A percentile compares a stretch with the other conserved stretches of the same genome.
Evolutionary conservation across 768 basidiomycete genomes (phyloP).

Genomic region (Lactifluus piperatus): DNA sequence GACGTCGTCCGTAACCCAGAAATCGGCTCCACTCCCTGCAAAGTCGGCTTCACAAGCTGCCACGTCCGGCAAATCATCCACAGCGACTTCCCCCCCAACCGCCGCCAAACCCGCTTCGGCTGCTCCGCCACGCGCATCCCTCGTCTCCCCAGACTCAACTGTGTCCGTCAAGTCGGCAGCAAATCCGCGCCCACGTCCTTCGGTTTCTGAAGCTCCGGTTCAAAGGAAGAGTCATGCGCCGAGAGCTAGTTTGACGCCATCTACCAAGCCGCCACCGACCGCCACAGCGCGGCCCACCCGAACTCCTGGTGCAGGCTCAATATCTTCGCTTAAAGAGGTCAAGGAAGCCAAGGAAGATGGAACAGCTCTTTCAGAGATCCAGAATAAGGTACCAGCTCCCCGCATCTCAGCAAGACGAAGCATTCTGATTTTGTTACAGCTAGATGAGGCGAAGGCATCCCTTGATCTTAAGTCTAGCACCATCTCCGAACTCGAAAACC

Average conservation of each 20-base stretch:
- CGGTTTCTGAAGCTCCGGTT: constrained; percentile 57
- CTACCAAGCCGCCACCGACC: constrained; percentile 31
- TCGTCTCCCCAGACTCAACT: constrained; percentile 46
- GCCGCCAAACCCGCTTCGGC: constrained; percentile 32
- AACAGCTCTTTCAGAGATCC: constrained; percentile 48
- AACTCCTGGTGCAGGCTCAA: constrained; percentile 45
- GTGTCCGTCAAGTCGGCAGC: constrained; percentile 25
- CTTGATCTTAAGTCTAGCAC: constrained; percentile 44
- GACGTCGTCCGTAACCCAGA: constrained; percentile 34
- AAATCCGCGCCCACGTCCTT: constrained; percentile 50
- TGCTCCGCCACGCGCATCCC: constrained; percentile 36
- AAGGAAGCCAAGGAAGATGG: constrained; percentile 57
- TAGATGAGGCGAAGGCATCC: constrained; percentile 48
- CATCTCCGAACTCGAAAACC: constrained; percentile 44
- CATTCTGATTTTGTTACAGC: constrained; percentile 31
- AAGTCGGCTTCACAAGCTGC: constrained; percentile 15
- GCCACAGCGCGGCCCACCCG: constrained; percentile 30
- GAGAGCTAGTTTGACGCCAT: constrained; percentile 24
- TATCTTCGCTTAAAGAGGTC: constrained; percentile 67
- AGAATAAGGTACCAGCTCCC: constrained; percentile 41
- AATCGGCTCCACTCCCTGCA: background rate
- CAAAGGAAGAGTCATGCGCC: constrained; percentile 28
- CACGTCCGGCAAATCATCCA: constrained; percentile 18
- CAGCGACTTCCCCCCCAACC: constrained; percentile 27
- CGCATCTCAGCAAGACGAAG: background rate